These are phyloP conservation scores for Gossypium sturtianum DNA, from an alignment of 345 rosid genomes.

Conservation along the genomic window DNA sequence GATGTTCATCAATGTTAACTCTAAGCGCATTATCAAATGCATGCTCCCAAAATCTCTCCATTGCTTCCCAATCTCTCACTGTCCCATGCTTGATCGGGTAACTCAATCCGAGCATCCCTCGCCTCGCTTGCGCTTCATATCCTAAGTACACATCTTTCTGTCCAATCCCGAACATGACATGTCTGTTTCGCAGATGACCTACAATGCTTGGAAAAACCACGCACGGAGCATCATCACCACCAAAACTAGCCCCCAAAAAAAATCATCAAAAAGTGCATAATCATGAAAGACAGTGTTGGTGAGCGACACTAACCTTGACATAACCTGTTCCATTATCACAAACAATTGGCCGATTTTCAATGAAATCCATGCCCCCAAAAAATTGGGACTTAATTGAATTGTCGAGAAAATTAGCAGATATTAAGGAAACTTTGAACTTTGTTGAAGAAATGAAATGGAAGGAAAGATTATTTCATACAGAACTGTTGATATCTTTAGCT, in stretches of 20 bases:
- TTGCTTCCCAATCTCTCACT: constrained; percentile 22
- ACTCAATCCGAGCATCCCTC: constrained; percentile 19
- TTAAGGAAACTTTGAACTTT: too few species aligned
- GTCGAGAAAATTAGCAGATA: too few species aligned
- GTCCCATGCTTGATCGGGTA: constrained; percentile 23
- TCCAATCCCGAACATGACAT: constrained; percentile 20
- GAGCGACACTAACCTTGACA: constrained; percentile 10
- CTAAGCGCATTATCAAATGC: constrained; percentile 4
- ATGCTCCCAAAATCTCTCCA: constrained; percentile 26
- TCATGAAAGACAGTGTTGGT: neutral
- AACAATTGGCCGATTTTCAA: constrained; percentile 13
- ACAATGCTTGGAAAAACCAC: constrained; percentile 21
- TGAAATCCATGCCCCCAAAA: neutral
- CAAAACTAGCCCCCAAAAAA: constrained; percentile 24
- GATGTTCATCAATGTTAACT: constrained; percentile 19
- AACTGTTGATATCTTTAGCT: too few species aligned
- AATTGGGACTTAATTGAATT: too few species aligned
- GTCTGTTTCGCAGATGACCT: neutral
- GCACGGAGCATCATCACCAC: constrained; percentile 27
- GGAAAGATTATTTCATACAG: too few species aligned
- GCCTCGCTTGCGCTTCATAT: constrained; percentile 22
- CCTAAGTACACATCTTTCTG: constrained; percentile 21
- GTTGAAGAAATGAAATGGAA: too few species aligned
- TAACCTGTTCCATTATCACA: constrained; percentile 20
- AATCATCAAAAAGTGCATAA: neutral